These are phyloP conservation scores for Dactylella cylindrospora DNA, from an alignment of 2,329 filamentous ascomycete species.

Conservation along the genomic window DNA sequence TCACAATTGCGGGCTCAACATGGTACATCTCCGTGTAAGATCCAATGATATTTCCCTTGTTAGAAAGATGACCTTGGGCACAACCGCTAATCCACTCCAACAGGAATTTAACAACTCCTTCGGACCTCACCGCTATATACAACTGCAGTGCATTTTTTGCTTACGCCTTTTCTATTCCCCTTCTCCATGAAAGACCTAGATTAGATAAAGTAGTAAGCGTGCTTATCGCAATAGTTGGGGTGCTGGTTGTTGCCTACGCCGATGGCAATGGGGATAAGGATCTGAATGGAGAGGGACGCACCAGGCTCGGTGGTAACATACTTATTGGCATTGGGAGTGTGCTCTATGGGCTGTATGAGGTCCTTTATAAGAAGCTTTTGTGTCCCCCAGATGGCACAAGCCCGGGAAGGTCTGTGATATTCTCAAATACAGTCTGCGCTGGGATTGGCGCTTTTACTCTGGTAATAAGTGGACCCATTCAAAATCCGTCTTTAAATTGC, in stretches of 20 bases:
- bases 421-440: constrained; percentile 88
- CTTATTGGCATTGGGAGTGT: constrained; percentile 89
- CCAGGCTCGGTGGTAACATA: constrained; percentile 79
- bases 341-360: constrained; percentile 94
- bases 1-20: constrained; percentile 86
- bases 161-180: constrained; percentile 90
- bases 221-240: constrained; percentile 79
- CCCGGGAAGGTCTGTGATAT: constrained; percentile 87
- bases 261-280: constrained; percentile 59
- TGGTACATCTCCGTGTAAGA: constrained; percentile 87
- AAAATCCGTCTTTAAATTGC: too few relatives aligned
- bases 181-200: constrained; percentile 81
- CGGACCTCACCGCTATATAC: constrained; percentile 95
- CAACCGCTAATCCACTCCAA: background rate
- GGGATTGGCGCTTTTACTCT: constrained; percentile 86
- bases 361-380: constrained; percentile 88
- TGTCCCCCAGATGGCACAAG: constrained; percentile 88
- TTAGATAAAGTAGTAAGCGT: constrained; percentile 85
- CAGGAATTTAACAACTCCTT: constrained; percentile 78
- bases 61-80: too few relatives aligned
- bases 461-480: constrained; percentile 27
- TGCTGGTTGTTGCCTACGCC: constrained; percentile 93
- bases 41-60: too few relatives aligned
- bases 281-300: constrained; percentile 58
- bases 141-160: constrained; percentile 99